Evolutionary conservation across 1,284 basidiomycete genomes (phyloP).

Genomic region (Marasmius fiardii): DNA sequence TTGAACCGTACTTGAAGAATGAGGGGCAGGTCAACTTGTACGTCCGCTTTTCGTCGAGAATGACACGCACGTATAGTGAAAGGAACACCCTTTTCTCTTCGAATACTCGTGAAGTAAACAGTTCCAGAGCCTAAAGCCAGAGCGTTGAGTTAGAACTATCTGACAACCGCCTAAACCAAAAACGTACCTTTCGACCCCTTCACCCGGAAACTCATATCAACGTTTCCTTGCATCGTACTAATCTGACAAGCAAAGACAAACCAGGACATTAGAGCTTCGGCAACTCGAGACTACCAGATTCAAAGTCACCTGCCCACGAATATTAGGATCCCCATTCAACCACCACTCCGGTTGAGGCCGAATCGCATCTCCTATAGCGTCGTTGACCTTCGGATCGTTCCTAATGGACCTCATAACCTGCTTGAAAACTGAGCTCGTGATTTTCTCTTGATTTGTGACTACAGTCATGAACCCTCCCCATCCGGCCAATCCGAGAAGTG

Average conservation of each 20-base stretch:
- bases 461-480: slow-evolving; percentile 69
- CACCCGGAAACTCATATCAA: slow-evolving; percentile 72
- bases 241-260: slow-evolving; percentile 42
- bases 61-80: slow-evolving; percentile 54
- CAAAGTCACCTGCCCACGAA: slow-evolving; percentile 58
- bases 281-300: not conserved
- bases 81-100: slow-evolving; percentile 68
- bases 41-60: no score
- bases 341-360: slow-evolving; percentile 73
- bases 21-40: slow-evolving; percentile 2
- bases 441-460: slow-evolving; percentile 72
- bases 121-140: slow-evolving; percentile 56
- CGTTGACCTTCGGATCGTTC: slow-evolving; percentile 44
- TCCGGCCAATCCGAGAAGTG: slow-evolving; percentile 49
- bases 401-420: slow-evolving; percentile 60
- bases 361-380: slow-evolving; percentile 63
- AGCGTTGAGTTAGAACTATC: not conserved
- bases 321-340: slow-evolving; percentile 72
- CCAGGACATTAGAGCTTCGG: not conserved
- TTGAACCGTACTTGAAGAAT: slow-evolving; percentile 58
- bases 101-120: slow-evolving; percentile 76
- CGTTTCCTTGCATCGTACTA: slow-evolving; percentile 69
- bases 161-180: not conserved
- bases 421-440: slow-evolving; percentile 72
- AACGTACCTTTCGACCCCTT: slow-evolving; percentile 63